Evolutionary conservation across 164 flowering plant species (phyloP), one percentile per base, ranked within the genome.

Genomic region (Berberis thunbergii): DNA sequence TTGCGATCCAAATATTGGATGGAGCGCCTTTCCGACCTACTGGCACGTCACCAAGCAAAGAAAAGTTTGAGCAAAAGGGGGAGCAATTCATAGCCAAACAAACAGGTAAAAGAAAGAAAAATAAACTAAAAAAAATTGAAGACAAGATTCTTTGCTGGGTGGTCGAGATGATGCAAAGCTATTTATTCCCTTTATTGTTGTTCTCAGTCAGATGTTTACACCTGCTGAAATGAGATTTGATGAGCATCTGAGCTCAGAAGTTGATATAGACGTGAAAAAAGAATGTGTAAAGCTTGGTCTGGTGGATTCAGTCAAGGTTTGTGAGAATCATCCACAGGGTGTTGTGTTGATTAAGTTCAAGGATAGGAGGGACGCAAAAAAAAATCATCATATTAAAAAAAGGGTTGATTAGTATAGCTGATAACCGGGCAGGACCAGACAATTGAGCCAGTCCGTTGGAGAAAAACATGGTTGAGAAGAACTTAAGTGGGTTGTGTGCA

Each of bases 11-110:
- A 78, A 71, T 95, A 70, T 79, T 95, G 80, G 97, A 95, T 69
- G 97, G 97, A 43, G 56, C 94, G 57, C 87, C 94, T 66, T 67
- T 95, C 2, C 88, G 97, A 46, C 96, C 94, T 50, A 91, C 78
- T 77, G 91, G 80, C 54, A 83, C 74, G 69, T 65, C 74, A 62
- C 80, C 74, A 39, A 79, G 81, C 12, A 78, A 56, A 73, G 97
- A 97, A 49, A 91, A 86, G 75, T 95, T 95, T 81, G 96, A 95
- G 80, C 99, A 95, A 69, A 95, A 91, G 91, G 99, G n/a, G 58
- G 97, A 95, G 1, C 79, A 54, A 71, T 95, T 95, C 75, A 60
- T 89, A 44, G n/a, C 97, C 45, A 95, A 88, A 71, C 83, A 84
- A 79, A 70, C 63, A 13, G 99, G 91, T 75, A 84, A 75, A 69